phyloP scores from a whole-genome alignment of 768 basidiomycete species.

The Tephrocybe rancida region DNA sequence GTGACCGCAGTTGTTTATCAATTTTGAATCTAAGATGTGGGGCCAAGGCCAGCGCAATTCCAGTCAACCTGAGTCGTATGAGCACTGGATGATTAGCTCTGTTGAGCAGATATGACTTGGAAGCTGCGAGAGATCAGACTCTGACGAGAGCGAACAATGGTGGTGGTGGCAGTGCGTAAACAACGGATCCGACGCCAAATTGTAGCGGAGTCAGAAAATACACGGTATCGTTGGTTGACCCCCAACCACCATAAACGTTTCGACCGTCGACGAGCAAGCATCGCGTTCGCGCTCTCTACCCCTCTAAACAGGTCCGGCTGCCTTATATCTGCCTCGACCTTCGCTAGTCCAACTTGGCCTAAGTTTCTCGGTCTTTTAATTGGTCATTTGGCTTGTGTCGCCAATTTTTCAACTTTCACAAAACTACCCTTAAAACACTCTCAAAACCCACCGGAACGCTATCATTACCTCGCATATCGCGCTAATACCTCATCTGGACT shows the following conservation, averaged over 20 bases:
- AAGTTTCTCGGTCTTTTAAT: slow-evolving; percentile 30
- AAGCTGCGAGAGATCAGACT: neutral
- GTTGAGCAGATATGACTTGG: neutral
- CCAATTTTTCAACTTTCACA: slow-evolving; percentile 28
- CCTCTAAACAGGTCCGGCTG: slow-evolving; percentile 22
- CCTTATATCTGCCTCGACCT: slow-evolving; percentile 17
- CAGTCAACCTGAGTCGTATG: too few species aligned
- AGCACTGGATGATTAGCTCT: too few species aligned
- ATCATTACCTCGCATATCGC: slow-evolving; percentile 19
- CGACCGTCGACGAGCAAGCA: slow-evolving; percentile 28
- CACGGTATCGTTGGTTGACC: slow-evolving; percentile 47
- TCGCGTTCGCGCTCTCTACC: slow-evolving; percentile 27
- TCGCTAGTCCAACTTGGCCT: slow-evolving; percentile 22
- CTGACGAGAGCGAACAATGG: neutral
- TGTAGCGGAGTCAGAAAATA: slow-evolving; percentile 48
- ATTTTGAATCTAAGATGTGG: too few species aligned
- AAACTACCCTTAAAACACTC: slow-evolving; percentile 30
- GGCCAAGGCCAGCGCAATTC: too few species aligned
- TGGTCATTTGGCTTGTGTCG: slow-evolving; percentile 25
- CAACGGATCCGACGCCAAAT: slow-evolving; percentile 37
- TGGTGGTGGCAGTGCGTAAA: slow-evolving; percentile 12
- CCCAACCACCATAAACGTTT: slow-evolving; percentile 43
- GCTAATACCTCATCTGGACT: slow-evolving; percentile 29
- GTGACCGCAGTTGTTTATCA: neutral
- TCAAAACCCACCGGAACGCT: slow-evolving; percentile 28